Conservation (phyloP, 2,329 filamentous ascomycete genomes). For the Ploettnerulaceae sp. region DNA sequence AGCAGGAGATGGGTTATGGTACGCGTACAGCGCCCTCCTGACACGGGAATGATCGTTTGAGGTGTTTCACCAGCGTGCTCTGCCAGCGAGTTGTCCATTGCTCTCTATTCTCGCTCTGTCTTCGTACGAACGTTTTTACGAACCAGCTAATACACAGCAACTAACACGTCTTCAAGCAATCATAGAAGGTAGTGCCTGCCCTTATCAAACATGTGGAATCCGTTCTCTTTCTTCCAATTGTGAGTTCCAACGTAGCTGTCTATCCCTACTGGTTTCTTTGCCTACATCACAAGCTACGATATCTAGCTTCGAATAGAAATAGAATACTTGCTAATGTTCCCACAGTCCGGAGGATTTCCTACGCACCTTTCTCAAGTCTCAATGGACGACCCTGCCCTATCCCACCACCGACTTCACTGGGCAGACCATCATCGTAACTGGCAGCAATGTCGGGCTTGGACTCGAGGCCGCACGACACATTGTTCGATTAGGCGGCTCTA, state of each 20-base stretch:
- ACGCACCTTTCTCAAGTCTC: slow-evolving; percentile 26
- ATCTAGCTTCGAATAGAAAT: neutral
- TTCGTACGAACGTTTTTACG: too few species aligned
- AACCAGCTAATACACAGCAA: too few species aligned
- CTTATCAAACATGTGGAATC: slow-evolving; percentile 10
- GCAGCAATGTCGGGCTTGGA: slow-evolving; percentile 46
- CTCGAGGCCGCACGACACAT: slow-evolving; percentile 41
- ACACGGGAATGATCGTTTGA: too few species aligned
- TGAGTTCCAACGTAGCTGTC: neutral
- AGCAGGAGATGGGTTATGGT: too few species aligned
- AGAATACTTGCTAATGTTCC: too few species aligned
- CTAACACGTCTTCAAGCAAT: too few species aligned
- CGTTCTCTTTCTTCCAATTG: slow-evolving; percentile 1
- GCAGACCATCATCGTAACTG: slow-evolving; percentile 43
- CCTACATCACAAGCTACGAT: neutral
- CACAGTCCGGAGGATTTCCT: slow-evolving; percentile 26
- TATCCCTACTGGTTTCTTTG: too few species aligned
- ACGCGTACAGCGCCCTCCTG: too few species aligned
- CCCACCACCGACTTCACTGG: slow-evolving; percentile 22
- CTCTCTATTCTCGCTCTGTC: too few species aligned
- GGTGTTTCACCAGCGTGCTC: too few species aligned
- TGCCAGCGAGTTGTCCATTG: too few species aligned
- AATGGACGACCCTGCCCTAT: slow-evolving; percentile 26
- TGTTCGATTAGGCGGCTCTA: slow-evolving; percentile 18
- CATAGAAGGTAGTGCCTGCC: too few species aligned